Evolutionary conservation across 768 basidiomycete genomes (phyloP), one percentile per base, ranked within the genome.

Genomic region (Calocybe gangraenosa): DNA sequence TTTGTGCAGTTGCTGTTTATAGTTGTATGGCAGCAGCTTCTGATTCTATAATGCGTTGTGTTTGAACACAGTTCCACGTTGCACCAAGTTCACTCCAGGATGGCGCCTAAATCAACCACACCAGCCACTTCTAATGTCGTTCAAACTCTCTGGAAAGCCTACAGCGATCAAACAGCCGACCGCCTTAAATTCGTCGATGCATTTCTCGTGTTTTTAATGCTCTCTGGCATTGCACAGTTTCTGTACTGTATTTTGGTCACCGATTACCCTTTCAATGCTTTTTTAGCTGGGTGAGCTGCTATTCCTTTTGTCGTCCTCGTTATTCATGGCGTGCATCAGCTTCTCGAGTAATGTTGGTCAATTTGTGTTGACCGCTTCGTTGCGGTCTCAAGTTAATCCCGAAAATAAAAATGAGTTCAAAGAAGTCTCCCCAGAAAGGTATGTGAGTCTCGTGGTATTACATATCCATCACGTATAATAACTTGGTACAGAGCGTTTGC

Each of bases 211-310:
- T 96, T 95, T 75, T 76, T 95, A 57, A 82, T 97, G 72, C 74
- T 95, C 37, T 88, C 89, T 2, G 96, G 96, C 56, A 75, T 94
- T 47, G 61, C 82, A 36, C 94, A 97, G 63, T 97, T 99, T 68
- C 68, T 78, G 8, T 98, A 98, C 70, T 92, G 95, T 69, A 67
- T 95, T 22, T 73, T 92, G 53, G 75, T 99, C 50, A 92, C 92
- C 47, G 87, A 83, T 69, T 98, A 83, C 67, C 96, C 96, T 18
- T 97, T 94, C 75, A 97, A 99, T 56, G 92, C 96, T 31, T 99
- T 99, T 69, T 66, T 97, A 55, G 84, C 92, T 51, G 94, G 92
- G 96, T 97, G 67, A 50, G 89, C 67, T 7, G 15, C 31, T 32
- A 32, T 32, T 19, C 18, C 37, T 11, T 14, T 1, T 28, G 43